A percentile compares a stretch with the other conserved stretches of the same genome.
These are phyloP conservation scores for Abrus precatorius DNA, from an alignment of 306 rosid genomes.

Conservation along the genomic window DNA sequence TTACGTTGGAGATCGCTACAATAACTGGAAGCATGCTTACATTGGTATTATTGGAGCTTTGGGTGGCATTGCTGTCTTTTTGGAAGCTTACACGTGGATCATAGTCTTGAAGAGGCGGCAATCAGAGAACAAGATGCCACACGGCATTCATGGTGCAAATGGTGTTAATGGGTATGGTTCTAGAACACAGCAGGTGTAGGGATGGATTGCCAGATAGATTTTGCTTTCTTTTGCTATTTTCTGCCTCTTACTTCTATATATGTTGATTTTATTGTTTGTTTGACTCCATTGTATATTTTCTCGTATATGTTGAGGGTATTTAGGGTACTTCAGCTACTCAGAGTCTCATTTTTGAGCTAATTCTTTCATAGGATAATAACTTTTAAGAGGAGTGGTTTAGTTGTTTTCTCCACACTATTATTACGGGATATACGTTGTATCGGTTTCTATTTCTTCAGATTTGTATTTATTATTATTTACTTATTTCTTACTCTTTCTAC, in stretches of 20 bases:
- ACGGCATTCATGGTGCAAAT: slow-evolving; percentile 49
- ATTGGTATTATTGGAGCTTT: slow-evolving; percentile 69
- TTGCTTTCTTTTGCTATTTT: slow-evolving; percentile 38
- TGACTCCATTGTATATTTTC: slow-evolving; percentile 50
- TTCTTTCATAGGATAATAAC: slow-evolving; percentile 54
- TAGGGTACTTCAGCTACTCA: slow-evolving; percentile 28
- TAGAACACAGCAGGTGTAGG: slow-evolving; percentile 53
- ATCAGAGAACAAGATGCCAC: slow-evolving; percentile 44
- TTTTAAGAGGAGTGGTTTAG: background rate
- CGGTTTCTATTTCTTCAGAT: slow-evolving; percentile 23
- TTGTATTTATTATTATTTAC: slow-evolving; percentile 39
- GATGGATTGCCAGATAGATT: slow-evolving; percentile 21
- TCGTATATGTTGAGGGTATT: slow-evolving; percentile 39
- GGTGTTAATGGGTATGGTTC: slow-evolving; percentile 51
- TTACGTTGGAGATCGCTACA: slow-evolving; percentile 53
- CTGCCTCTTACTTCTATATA: slow-evolving; percentile 11
- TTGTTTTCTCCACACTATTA: slow-evolving; percentile 18
- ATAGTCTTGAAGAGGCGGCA: slow-evolving; percentile 58
- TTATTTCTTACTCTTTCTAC: background rate
- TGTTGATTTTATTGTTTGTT: slow-evolving; percentile 25
- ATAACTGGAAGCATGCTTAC: slow-evolving; percentile 74
- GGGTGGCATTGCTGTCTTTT: slow-evolving; percentile 68
- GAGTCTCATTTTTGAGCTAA: slow-evolving; percentile 50
- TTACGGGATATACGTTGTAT: slow-evolving; percentile 39
- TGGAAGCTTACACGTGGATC: slow-evolving; percentile 75